Base-by-base conservation (phyloP, 164 flowering plant species). In the Amborella trichopoda region DNA sequence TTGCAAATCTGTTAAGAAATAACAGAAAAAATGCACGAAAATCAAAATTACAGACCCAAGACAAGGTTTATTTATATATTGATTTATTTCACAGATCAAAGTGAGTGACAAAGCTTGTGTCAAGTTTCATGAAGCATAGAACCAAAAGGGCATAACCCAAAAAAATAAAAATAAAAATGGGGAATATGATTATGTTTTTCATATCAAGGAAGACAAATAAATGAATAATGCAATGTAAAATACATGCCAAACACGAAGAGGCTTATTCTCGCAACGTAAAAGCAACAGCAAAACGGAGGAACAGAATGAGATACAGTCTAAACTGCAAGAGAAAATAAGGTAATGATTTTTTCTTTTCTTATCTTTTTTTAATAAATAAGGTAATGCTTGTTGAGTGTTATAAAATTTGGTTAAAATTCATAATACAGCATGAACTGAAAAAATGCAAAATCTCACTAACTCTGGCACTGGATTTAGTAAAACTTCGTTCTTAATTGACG, bases 1-100 rank as follows among this genome's bases (percentile, higher is more conserved):
- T 53, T 80, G 65, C 63, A 81, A 59, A 20, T 74, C 97, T 84
- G 57, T 28, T 48, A 16, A 24, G 44, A 12, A 49, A 37, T 23
- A 14, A 60, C n/a, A 10, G 24, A 49, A 37, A 23, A 37, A 37
- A 14, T n/a, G n/a, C n/a, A n/a, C n/a, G n/a, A n/a, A n/a, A n/a
- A n/a, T n/a, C n/a, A n/a, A n/a, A n/a, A n/a, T n/a, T n/a, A n/a
- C n/a, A n/a, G n/a, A n/a, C n/a, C n/a, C n/a, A n/a, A n/a, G n/a
- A n/a, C n/a, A n/a, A n/a, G n/a, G n/a, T n/a, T n/a, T n/a, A n/a
- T n/a, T n/a, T n/a, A n/a, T n/a, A n/a, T n/a, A n/a, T n/a, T n/a
- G n/a, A n/a, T n/a, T n/a, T n/a, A n/a, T n/a, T n/a, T n/a, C n/a
- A n/a, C n/a, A n/a, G n/a, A n/a, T n/a, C n/a, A n/a, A n/a, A n/a